phyloP scores from a whole-genome alignment of 2,329 filamentous ascomycete species.

The Plectosphaerella cucumerina region DNA sequence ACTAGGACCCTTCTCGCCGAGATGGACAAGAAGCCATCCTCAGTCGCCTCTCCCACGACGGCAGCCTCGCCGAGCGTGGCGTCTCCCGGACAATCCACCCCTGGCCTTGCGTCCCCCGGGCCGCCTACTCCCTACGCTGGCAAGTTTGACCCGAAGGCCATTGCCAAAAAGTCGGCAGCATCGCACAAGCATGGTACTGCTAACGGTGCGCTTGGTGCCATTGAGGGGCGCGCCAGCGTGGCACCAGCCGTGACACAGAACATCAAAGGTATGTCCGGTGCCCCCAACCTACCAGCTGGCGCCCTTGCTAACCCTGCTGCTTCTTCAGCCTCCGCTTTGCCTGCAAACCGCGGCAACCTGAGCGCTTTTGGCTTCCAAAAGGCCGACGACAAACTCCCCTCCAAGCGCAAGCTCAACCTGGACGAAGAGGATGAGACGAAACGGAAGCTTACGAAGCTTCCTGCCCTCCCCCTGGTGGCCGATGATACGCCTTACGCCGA shows the following conservation, averaged over 20 bases:
- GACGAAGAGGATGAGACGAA: slow-evolving; percentile 84
- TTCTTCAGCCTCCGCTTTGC: slow-evolving; percentile 46
- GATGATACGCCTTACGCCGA: slow-evolving; percentile 58
- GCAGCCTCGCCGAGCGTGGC: slow-evolving; percentile 32
- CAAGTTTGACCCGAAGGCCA: slow-evolving; percentile 84
- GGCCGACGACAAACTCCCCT: slow-evolving; percentile 63
- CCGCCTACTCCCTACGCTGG: slow-evolving; percentile 55
- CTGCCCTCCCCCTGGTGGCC: slow-evolving; percentile 65
- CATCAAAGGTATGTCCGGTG: slow-evolving; percentile 27
- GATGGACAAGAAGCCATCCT: slow-evolving; percentile 64
- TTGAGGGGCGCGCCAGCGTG: slow-evolving; percentile 34
- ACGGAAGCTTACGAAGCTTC: slow-evolving; percentile 88
- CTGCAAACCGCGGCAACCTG: slow-evolving; percentile 69
- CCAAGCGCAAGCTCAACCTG: slow-evolving; percentile 75
- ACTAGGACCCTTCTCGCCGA: slow-evolving; percentile 65
- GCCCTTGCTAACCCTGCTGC: slow-evolving; percentile 16
- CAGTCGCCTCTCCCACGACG: slow-evolving; percentile 45
- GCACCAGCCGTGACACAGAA: slow-evolving; percentile 25
- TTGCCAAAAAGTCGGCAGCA: slow-evolving; percentile 71
- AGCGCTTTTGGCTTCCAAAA: slow-evolving; percentile 82
- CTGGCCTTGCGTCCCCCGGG: slow-evolving; percentile 46
- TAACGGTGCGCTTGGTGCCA: slow-evolving; percentile 41
- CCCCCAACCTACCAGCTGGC: background rate
- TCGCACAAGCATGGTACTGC: slow-evolving; percentile 51
- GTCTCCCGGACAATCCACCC: slow-evolving; percentile 31